phyloP scores from a whole-genome alignment of 2,329 filamentous ascomycete species.

The Xylaria multiplex region DNA sequence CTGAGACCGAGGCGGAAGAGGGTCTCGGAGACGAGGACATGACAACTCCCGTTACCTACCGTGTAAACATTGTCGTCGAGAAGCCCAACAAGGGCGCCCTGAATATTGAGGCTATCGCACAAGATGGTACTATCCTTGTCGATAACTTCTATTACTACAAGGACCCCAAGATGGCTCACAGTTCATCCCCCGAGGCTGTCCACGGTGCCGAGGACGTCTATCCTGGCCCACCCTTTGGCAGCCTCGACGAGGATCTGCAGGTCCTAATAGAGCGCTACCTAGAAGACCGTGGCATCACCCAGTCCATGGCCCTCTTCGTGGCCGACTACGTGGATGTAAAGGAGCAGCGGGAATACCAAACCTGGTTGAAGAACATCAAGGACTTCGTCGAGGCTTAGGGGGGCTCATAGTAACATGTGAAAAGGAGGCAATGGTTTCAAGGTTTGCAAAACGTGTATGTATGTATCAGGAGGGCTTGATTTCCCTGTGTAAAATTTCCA shows the following conservation, averaged over 20 bases:
- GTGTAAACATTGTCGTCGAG: constrained; percentile 87
- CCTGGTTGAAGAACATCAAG: constrained; percentile 90
- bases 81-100: constrained; percentile 87
- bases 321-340: constrained; percentile 98
- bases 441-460: constrained; percentile 19
- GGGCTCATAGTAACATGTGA: constrained; percentile 8
- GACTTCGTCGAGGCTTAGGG: constrained; percentile 78
- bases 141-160: constrained; percentile 92
- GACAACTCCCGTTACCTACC: constrained; percentile 76
- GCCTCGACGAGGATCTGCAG: constrained; percentile 95
- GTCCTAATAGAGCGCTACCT: constrained; percentile 91
- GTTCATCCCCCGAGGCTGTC: constrained; percentile 77
- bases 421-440: constrained; percentile 2
- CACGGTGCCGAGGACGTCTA: constrained; percentile 83
- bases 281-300: constrained; percentile 91
- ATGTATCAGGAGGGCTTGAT: constrained; percentile 9
- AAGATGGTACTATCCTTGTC: constrained; percentile 86
- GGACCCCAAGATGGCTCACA: constrained; percentile 79
- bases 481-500: constrained; percentile 32
- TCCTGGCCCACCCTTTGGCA: constrained; percentile 90
- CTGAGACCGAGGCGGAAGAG: constrained; percentile 67
- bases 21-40: constrained; percentile 59
- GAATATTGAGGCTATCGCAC: constrained; percentile 84
- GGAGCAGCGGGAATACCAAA: constrained; percentile 96
- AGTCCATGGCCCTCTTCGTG: constrained; percentile 86